Conservation (phyloP, 768 basidiomycete species). For the Cubamyces sp. region DNA sequence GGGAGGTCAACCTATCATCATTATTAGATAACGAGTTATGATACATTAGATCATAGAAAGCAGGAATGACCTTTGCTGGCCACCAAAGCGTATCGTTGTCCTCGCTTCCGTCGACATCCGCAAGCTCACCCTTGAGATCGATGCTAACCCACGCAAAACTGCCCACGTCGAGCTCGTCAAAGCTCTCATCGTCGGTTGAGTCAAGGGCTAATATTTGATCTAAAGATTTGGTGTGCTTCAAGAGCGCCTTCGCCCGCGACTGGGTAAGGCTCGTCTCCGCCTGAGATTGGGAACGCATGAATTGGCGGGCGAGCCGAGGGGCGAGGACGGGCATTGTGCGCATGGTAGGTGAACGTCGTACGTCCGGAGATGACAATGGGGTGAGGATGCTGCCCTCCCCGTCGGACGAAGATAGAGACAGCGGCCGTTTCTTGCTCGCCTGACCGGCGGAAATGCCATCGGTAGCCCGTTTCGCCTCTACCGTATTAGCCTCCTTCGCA, state of each 20-base stretch:
- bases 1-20: constrained; percentile 4
- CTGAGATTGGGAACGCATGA: constrained; percentile 19
- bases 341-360: neutral
- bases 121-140: constrained; percentile 23
- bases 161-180: constrained; percentile 17
- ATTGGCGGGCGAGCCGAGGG: constrained; percentile 18
- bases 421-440: constrained; percentile 18
- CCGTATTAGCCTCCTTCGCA: neutral
- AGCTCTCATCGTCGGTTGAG: constrained; percentile 18
- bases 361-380: constrained; percentile 18
- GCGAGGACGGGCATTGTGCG: constrained; percentile 13
- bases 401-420: constrained; percentile 5
- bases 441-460: neutral
- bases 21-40: neutral
- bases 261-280: neutral
- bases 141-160: constrained; percentile 34
- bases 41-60: constrained; percentile 1
- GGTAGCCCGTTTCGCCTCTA: neutral
- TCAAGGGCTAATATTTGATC: constrained; percentile 16
- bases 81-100: constrained; percentile 56
- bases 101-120: constrained; percentile 17
- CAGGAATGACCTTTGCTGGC: constrained; percentile 62
- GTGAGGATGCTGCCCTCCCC: constrained; percentile 14
- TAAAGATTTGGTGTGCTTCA: constrained; percentile 12
- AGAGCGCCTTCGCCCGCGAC: neutral